Base-by-base conservation (phyloP, 108 stramenopile genomes). In the Aurantiochytrium sp. region DNA sequence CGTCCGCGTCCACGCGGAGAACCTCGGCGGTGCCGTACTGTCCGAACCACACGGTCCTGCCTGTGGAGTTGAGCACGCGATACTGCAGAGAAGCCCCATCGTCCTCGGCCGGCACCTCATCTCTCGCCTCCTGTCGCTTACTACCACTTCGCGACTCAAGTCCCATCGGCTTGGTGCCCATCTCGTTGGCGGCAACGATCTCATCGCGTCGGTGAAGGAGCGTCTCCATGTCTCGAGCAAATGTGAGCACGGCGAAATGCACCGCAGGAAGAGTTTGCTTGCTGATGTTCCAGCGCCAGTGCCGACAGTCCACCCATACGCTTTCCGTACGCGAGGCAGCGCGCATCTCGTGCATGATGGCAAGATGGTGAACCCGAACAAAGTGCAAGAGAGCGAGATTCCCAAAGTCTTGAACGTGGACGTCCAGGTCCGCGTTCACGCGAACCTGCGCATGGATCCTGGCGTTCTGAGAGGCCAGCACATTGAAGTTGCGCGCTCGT, bases 21-120 rank as follows among this genome's bases (percentile, higher is more conserved):
- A 81, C 73, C 73, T 81, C 73, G 21, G 73, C 73, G 17, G 73
- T 81, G 17, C 73, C 73, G 30, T 81, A 81, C 45, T 81, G 73
- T 42, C 73, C 73, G 24, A 48, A 81, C 73, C 73, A 81, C 12
- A 81, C 42, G 6, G 45, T 48, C 39, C 73, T 12, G 42, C 45
- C 73, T 48, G 73, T 81, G 12, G 42, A 48, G 24, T 81, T 81
- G 45, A 81, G 10, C 21, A 81, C 8, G 10, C 39, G 45, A 24
- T 81, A 81, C 73, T 81, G 73, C 73, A 81, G 3, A 17, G 73
- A 81, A 37, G 73, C 73, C 0, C 24, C 73, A 17, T 41, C 42
- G 8, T 45, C 69, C 6, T 81, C 30, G 39, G n/a, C n/a, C n/a
- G n/a, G n/a, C n/a, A n/a, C n/a, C n/a, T n/a, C n/a, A n/a, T n/a